Base-by-base conservation (phyloP, 352 stramenopile species). In the Pythium guiyangense region DNA sequence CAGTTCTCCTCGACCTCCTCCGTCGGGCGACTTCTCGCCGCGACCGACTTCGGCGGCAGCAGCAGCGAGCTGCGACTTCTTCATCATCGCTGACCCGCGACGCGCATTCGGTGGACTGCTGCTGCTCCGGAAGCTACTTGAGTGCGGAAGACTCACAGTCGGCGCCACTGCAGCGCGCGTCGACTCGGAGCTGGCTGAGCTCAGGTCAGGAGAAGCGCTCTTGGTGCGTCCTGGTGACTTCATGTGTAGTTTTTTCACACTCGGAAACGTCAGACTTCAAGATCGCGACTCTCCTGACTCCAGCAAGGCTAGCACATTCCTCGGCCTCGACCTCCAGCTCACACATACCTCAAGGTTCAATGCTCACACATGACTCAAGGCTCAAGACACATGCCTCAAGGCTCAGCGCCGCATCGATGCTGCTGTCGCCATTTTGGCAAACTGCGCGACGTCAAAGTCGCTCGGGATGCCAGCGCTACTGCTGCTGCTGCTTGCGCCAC, bases 1-100 rank as follows among this genome's bases (percentile, higher is more conserved):
- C 85, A 95, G 71, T 86, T 88, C 66, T 95, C 83, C 42, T 91
- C 81, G 50, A 95, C 81, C 52, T 93, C 81, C 59, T 95, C 85
- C 29, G 81, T 64, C 54, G 4, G 60, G 49, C 1, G 54, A 58
- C 25, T 67, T 63, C 48, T 57, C 40, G 8, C 57, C 37, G 14
- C 31, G 25, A 18, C 20, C n/a, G 37, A 26, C 9, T 22, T 11
- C n/a, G 6, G 31, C 29, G 26, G 44, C 22, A 6, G 27, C 35
- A 18, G 17, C 39, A 42, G 26, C 34, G 44, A 63, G 17, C 35
- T 54, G 50, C 18, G 44, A 43, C 29, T 58, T 59, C 35, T 40
- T 46, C 39, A 53, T 42, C 29, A 40, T 48, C 43, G 12, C 35
- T 6, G 49, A 63, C 26, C n/a, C 29, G 4, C 54, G 54, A 25